Evolutionary conservation across 169 alveolate genomes (phyloP), one percentile per base, ranked within the genome.

Genomic region (Cryptosporidium canis): DNA sequence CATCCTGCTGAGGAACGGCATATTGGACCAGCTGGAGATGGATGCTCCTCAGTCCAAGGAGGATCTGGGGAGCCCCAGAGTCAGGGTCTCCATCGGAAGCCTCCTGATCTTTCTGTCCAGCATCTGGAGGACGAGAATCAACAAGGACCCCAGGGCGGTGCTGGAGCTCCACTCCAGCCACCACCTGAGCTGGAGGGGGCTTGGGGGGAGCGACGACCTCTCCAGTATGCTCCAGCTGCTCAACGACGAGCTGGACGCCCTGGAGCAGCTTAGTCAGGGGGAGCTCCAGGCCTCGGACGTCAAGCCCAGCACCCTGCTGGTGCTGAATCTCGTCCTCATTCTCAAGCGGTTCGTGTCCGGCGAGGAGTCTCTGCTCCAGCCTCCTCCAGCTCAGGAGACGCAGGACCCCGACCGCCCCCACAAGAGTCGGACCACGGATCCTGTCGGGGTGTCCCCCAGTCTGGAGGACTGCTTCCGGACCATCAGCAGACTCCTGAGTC

Each of bases 101-200:
- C 39, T 77, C 33, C 21, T 77, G 44, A 24, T 77, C 33, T 77
- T 77, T 58, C 18, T 77, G 44, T 77, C 77, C 21, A 55, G 64
- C 61, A n/a, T 77, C n/a, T 77, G 87, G 71, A 77, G 72, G 41
- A 39, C n/a, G 0, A 35, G 45, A n/a, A 61, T 77, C 1, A 33
- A 9, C 5, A 70, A 51, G 37, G 53, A 67, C 24, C 47, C 47
- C 7, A 33, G 53, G 24, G 39, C 44, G 11, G 29, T 24, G 37
- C 14, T 16, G 3, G 43, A 67, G 16, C 31, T 41, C 16, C 31
- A 33, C 29, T 24, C 31, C 7, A 39, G 45, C 35, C 31, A 67
- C 5, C 12, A 33, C 11, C 11, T 0, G 45, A 45, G 41, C 39
- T 44, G 24, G 8, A 2, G 35, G 47, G 21, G 16, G 29, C 41